phyloP scores from a whole-genome alignment of 176 grass and related monocot species.

The Poa annua region DNA sequence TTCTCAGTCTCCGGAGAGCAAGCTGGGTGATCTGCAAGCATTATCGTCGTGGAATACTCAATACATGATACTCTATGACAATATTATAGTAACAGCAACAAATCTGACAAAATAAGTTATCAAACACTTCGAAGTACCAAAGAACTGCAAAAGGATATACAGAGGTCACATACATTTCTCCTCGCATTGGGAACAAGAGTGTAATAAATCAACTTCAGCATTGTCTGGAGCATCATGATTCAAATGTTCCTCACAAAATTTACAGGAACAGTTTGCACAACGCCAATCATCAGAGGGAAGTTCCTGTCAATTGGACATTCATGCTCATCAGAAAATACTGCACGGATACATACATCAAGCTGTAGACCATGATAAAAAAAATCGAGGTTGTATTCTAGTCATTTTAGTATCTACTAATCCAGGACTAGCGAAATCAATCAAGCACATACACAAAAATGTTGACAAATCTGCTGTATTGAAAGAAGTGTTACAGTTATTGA shows the following conservation, averaged over 20 bases:
- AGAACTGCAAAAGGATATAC: conserved; percentile 36
- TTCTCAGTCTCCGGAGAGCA: conserved; percentile 58
- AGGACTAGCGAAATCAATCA: conserved; percentile 10
- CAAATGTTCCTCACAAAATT: conserved; percentile 77
- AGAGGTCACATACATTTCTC: conserved; percentile 71
- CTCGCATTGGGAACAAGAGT: conserved; percentile 72
- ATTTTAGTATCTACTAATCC: conserved; percentile 29
- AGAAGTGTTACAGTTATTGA: not conserved
- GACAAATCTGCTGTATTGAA: conserved; percentile 12
- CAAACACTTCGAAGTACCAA: conserved; percentile 26
- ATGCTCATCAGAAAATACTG: conserved; percentile 31
- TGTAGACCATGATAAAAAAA: conserved; percentile 14
- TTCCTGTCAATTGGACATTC: conserved; percentile 55
- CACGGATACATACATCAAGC: conserved; percentile 9
- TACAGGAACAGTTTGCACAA: conserved; percentile 88
- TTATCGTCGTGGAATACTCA: conserved; percentile 36
- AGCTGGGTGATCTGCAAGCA: conserved; percentile 70
- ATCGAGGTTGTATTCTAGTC: not conserved
- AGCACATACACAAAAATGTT: conserved; percentile 31
- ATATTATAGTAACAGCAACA: conserved; percentile 26
- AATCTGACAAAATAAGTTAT: conserved; percentile 30
- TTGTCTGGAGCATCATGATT: conserved; percentile 42
- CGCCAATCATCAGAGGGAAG: conserved; percentile 90
- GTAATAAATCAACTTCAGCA: conserved; percentile 51
- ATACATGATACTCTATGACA: conserved; percentile 34